Base-by-base conservation (phyloP, 78 protist genomes). In the Dictyostelium intermedium region DNA sequence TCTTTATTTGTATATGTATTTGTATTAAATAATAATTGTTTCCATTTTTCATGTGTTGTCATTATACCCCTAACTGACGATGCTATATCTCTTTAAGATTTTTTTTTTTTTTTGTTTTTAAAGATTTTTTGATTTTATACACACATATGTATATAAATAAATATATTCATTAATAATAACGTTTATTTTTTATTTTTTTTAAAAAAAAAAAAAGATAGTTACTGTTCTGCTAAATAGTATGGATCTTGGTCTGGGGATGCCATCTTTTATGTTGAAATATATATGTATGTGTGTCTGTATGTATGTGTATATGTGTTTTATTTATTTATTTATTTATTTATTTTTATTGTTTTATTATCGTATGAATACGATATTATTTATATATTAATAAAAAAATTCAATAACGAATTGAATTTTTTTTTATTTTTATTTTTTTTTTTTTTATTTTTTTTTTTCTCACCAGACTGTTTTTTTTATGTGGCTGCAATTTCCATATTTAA, bases 1-100 rank as follows among this genome's bases (percentile, higher is more conserved):
- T 89, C 94, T 70, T 89, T 83, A 80, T 80, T 80, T 43, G 74
- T 89, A 60, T 66, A 78, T 45, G 94, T 89, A 80, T 89, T 89
- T 60, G 85, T 78, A 20, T 74, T 34, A 32, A 50, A 34, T 69
- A 89, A 32, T 35, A 89, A 45, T 50, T 16, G n/a, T 69, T 50
- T 78, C 94, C 94, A 89, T 80, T 72, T 78, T 69, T 60, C 50
- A 80, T 89, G 87, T 50, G 73, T 60, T 11, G 41, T 69, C 45
- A 18, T 16, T 47, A 89, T 30, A 63, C 85, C 85, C 50, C 60
- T 69, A 34, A 80, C 66, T 43, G 87, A 63, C 72, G 76, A 41
- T 80, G 72, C 81, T 34, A 87, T 45, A 61, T 77, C 56, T 60
- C 93, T 87, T 45, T 69, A 30, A 35, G 3, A n/a, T 61, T n/a